phyloP scores from a whole-genome alignment of 345 rosid species.

The Stellera chamaejasme region DNA sequence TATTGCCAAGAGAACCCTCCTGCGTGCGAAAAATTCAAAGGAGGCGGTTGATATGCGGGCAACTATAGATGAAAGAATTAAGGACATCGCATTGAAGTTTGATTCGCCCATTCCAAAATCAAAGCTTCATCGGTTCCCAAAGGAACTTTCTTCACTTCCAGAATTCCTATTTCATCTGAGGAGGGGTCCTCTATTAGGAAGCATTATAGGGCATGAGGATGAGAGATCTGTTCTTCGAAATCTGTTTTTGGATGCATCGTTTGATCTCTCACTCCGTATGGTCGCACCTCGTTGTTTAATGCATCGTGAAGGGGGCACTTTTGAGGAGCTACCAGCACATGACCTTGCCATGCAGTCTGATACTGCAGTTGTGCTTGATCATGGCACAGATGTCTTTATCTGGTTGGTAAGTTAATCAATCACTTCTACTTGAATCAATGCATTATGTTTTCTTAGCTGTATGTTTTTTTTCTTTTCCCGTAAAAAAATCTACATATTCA shows the following conservation, averaged over 20 bases:
- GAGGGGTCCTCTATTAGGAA: conserved; percentile 90
- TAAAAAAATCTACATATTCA: neutral
- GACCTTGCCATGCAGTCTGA: conserved; percentile 96
- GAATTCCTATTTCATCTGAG: conserved; percentile 89
- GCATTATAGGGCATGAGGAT: conserved; percentile 95
- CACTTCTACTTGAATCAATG: conserved; percentile 4
- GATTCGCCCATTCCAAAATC: conserved; percentile 82
- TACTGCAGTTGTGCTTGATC: conserved; percentile 94
- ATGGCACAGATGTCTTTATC: conserved; percentile 94
- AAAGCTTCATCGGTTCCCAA: conserved; percentile 75
- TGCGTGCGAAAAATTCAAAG: conserved; percentile 54
- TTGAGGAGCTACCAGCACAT: conserved; percentile 90
- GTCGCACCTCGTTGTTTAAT: conserved; percentile 88
- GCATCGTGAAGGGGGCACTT: conserved; percentile 97
- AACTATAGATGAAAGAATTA: conserved; percentile 85
- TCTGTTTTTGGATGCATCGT: conserved; percentile 84
- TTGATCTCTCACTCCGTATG: conserved; percentile 92
- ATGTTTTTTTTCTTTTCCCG: neutral
- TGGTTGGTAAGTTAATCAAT: conserved; percentile 66
- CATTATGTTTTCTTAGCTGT: neutral
- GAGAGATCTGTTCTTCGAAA: conserved; percentile 85
- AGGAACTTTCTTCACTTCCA: conserved; percentile 68
- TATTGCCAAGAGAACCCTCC: conserved; percentile 81
- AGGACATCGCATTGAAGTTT: conserved; percentile 71
- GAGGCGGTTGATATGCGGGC: conserved; percentile 68